These are phyloP conservation scores for Podaxis mareebaensis DNA, from an alignment of 768 basidiomycete species.

Conservation along the genomic window DNA sequence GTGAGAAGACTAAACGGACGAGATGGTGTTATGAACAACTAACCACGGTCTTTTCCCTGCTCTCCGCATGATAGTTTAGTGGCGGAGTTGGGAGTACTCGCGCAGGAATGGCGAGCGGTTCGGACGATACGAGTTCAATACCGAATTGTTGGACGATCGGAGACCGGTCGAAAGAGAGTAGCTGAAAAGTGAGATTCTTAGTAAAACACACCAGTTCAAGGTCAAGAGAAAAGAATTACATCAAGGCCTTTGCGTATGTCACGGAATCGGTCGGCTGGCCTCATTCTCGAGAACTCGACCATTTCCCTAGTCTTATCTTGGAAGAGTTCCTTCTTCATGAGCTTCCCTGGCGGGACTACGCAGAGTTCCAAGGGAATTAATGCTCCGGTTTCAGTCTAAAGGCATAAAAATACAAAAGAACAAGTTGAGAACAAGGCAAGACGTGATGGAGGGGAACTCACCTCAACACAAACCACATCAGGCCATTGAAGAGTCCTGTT, in stretches of 20 bases:
- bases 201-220: not conserved
- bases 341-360: constrained; percentile 61
- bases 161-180: constrained; percentile 64
- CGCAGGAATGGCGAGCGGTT: constrained; percentile 51
- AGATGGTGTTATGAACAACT: constrained; percentile 28
- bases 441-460: constrained; percentile 27
- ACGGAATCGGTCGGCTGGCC: constrained; percentile 55
- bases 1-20: not conserved
- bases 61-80: constrained; percentile 59
- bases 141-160: constrained; percentile 71
- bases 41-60: constrained; percentile 54
- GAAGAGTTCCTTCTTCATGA: constrained; percentile 72
- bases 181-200: constrained; percentile 28
- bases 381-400: constrained; percentile 64
- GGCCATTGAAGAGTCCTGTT: constrained; percentile 60
- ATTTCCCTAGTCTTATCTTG: constrained; percentile 67
- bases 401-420: not conserved
- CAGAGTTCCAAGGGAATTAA: constrained; percentile 72
- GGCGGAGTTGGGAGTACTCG: constrained; percentile 60
- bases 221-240: constrained; percentile 30
- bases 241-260: constrained; percentile 53
- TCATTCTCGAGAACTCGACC: constrained; percentile 67
- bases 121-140: constrained; percentile 48
- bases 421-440: not conserved
- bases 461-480: constrained; percentile 68